A percentile compares a stretch with the other conserved stretches of the same genome.
Conservation (phyloP, 139 green algal species). For the Gonium pectorale region DNA sequence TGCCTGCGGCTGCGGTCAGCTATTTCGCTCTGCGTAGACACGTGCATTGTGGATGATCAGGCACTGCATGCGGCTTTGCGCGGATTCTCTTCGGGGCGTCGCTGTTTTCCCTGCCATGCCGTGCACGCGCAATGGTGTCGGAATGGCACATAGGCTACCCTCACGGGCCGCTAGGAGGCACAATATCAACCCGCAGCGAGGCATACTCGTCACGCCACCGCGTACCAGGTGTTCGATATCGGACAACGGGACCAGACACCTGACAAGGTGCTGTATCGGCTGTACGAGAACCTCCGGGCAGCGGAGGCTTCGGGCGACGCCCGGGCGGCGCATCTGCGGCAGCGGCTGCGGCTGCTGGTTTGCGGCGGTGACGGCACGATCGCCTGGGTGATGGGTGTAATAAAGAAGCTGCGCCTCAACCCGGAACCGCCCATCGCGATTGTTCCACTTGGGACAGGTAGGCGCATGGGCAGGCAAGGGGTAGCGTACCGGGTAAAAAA, state of each 20-base stretch:
- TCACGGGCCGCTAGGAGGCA: too few species aligned
- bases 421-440: slow-evolving; percentile 81
- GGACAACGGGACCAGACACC: slow-evolving; percentile 63
- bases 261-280: slow-evolving; percentile 73
- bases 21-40: too few species aligned
- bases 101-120: too few species aligned
- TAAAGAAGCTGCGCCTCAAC: slow-evolving; percentile 74
- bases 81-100: too few species aligned
- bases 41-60: too few species aligned
- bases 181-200: too few species aligned
- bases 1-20: too few species aligned
- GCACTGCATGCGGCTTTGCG: too few species aligned
- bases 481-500: background rate
- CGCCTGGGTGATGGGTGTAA: slow-evolving; percentile 76
- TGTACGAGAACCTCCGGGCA: slow-evolving; percentile 78
- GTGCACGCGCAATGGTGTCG: too few species aligned
- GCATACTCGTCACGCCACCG: background rate
- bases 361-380: slow-evolving; percentile 84
- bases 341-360: slow-evolving; percentile 80
- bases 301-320: slow-evolving; percentile 2
- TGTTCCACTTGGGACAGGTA: slow-evolving; percentile 89
- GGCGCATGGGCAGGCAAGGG: background rate
- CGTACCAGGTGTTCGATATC: slow-evolving; percentile 87
- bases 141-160: too few species aligned
- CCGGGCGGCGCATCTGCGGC: slow-evolving; percentile 48